A percentile compares a stretch with the other conserved stretches of the same genome.
These are phyloP conservation scores for Sporothrix variecibatus DNA, from an alignment of 2,329 filamentous ascomycete genomes.

Conservation along the genomic window DNA sequence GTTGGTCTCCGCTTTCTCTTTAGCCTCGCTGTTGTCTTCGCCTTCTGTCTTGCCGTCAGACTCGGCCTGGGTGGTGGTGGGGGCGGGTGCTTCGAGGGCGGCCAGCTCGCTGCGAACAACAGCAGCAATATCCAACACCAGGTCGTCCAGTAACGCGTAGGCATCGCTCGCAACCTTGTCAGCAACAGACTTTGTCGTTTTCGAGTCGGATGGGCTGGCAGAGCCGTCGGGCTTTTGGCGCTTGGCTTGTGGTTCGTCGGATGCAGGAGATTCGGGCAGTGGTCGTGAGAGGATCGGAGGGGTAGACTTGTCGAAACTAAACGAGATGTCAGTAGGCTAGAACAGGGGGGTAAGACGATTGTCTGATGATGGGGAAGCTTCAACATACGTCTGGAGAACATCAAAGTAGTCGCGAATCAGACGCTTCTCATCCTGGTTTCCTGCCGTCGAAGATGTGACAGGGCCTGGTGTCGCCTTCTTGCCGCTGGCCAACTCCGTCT, in stretches of 20 bases:
- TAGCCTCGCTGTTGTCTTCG: neutral
- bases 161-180: slow-evolving; percentile 55
- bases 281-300: slow-evolving; percentile 59
- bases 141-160: slow-evolving; percentile 65
- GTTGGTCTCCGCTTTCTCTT: neutral
- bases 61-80: neutral
- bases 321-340: neutral
- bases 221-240: slow-evolving; percentile 58
- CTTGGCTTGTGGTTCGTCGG: slow-evolving; percentile 59
- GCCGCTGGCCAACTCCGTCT: slow-evolving; percentile 31
- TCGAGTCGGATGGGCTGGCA: slow-evolving; percentile 37
- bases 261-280: slow-evolving; percentile 46
- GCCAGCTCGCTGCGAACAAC: slow-evolving; percentile 43
- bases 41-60: neutral
- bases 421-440: slow-evolving; percentile 38
- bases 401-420: slow-evolving; percentile 47
- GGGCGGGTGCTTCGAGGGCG: slow-evolving; percentile 44
- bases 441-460: slow-evolving; percentile 30
- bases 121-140: slow-evolving; percentile 58
- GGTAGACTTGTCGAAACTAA: slow-evolving; percentile 54
- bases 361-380: neutral
- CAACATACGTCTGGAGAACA: slow-evolving; percentile 47
- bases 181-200: slow-evolving; percentile 43
- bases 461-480: slow-evolving; percentile 33
- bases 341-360: neutral